phyloP scores from a whole-genome alignment of 1,284 basidiomycete genomes.

The Pyrrhoderma noxium region DNA sequence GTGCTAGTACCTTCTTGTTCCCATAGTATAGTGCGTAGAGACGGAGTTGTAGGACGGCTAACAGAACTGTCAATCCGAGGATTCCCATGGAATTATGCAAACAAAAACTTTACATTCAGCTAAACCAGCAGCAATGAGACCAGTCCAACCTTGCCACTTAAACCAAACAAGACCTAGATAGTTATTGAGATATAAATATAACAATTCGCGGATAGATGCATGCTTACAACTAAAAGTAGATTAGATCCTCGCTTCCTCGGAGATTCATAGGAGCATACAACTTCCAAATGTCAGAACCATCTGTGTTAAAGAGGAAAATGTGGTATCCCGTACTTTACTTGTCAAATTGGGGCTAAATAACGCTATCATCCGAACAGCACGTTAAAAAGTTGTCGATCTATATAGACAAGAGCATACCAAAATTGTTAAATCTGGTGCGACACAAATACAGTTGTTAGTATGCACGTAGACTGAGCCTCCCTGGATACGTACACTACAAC shows the following conservation, averaged over 20 bases:
- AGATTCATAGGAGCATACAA: slow-evolving; percentile 6
- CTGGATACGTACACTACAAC: slow-evolving; percentile 37
- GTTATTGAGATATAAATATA: not conserved
- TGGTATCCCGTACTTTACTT: slow-evolving; percentile 25
- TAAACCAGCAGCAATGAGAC: slow-evolving; percentile 42
- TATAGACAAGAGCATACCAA: slow-evolving; percentile 29
- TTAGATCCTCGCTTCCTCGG: not conserved
- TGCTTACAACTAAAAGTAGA: slow-evolving; percentile 28
- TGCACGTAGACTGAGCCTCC: not conserved
- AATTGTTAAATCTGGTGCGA: slow-evolving; percentile 40
- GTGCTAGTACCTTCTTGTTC: slow-evolving; percentile 39
- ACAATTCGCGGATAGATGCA: too few species aligned
- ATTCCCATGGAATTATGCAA: too few species aligned
- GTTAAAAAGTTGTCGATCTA: not conserved
- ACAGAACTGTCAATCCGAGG: too few species aligned
- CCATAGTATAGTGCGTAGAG: slow-evolving; percentile 53
- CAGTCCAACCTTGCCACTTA: slow-evolving; percentile 54
- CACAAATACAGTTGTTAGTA: not conserved
- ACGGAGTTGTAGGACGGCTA: slow-evolving; percentile 54
- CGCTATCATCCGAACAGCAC: slow-evolving; percentile 21
- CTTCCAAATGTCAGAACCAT: not conserved
- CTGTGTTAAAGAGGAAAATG: not conserved
- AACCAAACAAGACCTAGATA: slow-evolving; percentile 38
- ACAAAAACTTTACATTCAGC: slow-evolving; percentile 48
- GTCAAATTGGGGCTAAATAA: slow-evolving; percentile 29